A percentile compares a stretch with the other conserved stretches of the same genome.
Evolutionary conservation across 805 yeast genomes (phyloP).

Genomic region (Yamadazyma phyllophila): DNA sequence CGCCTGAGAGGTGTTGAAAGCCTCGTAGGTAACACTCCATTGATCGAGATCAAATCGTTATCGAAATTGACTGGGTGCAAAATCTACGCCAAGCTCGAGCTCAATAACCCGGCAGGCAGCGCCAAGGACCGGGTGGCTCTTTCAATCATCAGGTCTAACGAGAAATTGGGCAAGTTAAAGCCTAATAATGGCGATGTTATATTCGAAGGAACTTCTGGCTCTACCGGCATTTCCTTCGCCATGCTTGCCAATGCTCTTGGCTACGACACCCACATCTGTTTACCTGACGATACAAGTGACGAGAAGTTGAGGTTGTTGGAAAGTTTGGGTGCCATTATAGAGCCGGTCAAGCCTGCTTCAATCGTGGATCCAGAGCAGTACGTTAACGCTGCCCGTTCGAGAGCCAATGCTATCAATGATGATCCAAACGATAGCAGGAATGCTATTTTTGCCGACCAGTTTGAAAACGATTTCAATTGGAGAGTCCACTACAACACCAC

Average conservation of each 20-base stretch:
- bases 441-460: conserved; percentile 93
- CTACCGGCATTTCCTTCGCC: conserved; percentile 94
- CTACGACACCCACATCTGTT: conserved; percentile 85
- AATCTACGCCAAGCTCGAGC: conserved; percentile 82
- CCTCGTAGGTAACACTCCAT: conserved; percentile 87
- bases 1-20: conserved; percentile 61
- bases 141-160: conserved; percentile 73
- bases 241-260: conserved; percentile 87
- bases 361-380: conserved; percentile 93
- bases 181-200: conserved; percentile 69
- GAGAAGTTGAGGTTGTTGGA: conserved; percentile 75
- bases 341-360: conserved; percentile 89
- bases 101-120: conserved; percentile 89
- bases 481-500: conserved; percentile 75
- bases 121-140: conserved; percentile 94
- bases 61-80: conserved; percentile 74
- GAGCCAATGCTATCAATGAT: conserved; percentile 52
- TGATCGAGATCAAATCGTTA: conserved; percentile 70
- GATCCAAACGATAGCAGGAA: conserved; percentile 35
- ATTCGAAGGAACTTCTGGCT: conserved; percentile 95
- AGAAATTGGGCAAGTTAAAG: conserved; percentile 51
- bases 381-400: conserved; percentile 78
- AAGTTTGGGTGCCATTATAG: conserved; percentile 77
- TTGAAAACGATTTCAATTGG: conserved; percentile 94
- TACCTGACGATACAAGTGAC: conserved; percentile 88